Evolutionary conservation across 441 rosid species (phyloP).

Genomic region (Bruguiera hainesii): DNA sequence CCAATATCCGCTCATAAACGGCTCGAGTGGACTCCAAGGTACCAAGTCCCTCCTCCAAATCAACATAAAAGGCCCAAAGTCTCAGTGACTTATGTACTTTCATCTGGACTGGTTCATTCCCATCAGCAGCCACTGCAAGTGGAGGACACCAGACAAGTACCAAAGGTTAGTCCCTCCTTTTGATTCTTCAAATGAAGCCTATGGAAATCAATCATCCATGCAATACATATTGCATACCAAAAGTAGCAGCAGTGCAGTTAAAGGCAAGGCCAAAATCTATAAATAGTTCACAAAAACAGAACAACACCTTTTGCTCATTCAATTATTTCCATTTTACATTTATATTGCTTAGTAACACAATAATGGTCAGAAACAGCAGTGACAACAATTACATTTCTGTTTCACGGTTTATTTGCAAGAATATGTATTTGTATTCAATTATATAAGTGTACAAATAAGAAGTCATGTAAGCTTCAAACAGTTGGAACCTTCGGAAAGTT

Average conservation of each 20-base stretch:
- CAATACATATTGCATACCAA: not conserved
- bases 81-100: conserved; percentile 82
- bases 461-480: too few relatives aligned
- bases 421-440: too few relatives aligned
- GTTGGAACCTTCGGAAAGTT: too few relatives aligned
- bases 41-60: conserved; percentile 94
- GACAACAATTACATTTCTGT: too few relatives aligned
- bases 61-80: conserved; percentile 92
- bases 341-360: too few relatives aligned
- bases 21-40: conserved; percentile 86
- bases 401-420: too few relatives aligned
- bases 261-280: not conserved
- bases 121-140: conserved; percentile 79
- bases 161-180: conserved; percentile 14
- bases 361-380: too few relatives aligned
- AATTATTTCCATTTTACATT: too few relatives aligned
- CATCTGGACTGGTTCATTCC: conserved; percentile 91
- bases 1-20: conserved; percentile 88
- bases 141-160: conserved; percentile 1
- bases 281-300: too few relatives aligned
- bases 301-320: too few relatives aligned
- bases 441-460: too few relatives aligned
- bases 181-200: not conserved
- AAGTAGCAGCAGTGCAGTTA: not conserved
- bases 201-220: not conserved